Evolutionary conservation across 305 asterid genomes (phyloP).

Genomic region (Ruellia speciosa): DNA sequence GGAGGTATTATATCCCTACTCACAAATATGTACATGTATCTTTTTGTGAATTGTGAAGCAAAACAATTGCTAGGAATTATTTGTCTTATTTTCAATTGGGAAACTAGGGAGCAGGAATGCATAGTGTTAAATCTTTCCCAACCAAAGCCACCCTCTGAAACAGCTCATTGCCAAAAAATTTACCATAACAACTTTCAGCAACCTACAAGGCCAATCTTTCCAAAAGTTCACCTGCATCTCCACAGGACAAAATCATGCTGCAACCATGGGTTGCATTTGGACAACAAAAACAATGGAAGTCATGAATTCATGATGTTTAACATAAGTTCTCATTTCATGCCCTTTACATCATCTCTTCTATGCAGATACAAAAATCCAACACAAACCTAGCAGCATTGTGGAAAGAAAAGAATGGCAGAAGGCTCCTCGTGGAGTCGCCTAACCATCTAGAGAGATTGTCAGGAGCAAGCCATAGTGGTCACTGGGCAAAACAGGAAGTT

Average conservation of each 20-base stretch:
- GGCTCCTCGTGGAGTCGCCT: neutral
- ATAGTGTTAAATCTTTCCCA: too few relatives aligned
- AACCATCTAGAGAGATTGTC: conserved; percentile 35
- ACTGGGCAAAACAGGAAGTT: conserved; percentile 83
- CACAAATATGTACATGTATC: too few relatives aligned
- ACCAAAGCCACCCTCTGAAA: too few relatives aligned
- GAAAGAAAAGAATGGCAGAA: neutral
- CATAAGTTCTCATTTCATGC: neutral
- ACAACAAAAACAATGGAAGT: neutral
- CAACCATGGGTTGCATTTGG: neutral
- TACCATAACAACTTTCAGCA: too few relatives aligned
- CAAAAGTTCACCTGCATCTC: too few relatives aligned
- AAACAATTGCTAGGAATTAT: too few relatives aligned
- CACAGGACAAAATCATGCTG: neutral
- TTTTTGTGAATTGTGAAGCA: too few relatives aligned
- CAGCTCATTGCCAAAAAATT: too few relatives aligned
- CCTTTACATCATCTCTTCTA: conserved; percentile 1
- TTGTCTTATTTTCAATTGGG: too few relatives aligned
- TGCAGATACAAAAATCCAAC: conserved; percentile 17
- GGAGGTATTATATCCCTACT: too few relatives aligned
- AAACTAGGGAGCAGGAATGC: too few relatives aligned
- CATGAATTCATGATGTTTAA: neutral
- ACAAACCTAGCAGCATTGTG: conserved; percentile 14
- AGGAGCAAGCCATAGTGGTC: conserved; percentile 88
- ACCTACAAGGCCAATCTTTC: too few relatives aligned